Percentiles rank a stretch among this genome's conserved stretches.
These are phyloP conservation scores for Pistacia atlantica DNA, from an alignment of 345 rosid species.

Conservation along the genomic window DNA sequence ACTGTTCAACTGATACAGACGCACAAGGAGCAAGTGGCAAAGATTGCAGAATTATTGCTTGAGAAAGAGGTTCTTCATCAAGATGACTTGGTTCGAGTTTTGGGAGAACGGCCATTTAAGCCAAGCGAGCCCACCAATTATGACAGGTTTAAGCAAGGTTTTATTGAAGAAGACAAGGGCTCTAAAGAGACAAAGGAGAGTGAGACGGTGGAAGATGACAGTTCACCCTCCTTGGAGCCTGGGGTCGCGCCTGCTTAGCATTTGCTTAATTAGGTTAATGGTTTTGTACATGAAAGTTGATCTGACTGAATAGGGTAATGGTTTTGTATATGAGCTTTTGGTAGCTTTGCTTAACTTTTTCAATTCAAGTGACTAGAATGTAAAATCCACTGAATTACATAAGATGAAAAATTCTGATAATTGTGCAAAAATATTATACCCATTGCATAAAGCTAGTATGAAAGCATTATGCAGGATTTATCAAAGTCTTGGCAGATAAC, in stretches of 20 bases:
- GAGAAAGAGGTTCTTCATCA: constrained; percentile 61
- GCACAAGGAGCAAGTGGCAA: constrained; percentile 52
- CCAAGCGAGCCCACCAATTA: constrained; percentile 46
- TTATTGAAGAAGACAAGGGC: constrained; percentile 36
- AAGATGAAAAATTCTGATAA: too few species aligned
- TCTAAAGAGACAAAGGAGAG: constrained; percentile 21
- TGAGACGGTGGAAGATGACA: constrained; percentile 18
- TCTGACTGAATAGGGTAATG: too few species aligned
- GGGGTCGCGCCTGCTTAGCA: constrained; percentile 35
- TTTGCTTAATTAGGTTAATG: neutral
- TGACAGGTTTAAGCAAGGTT: constrained; percentile 50
- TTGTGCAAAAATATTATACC: too few species aligned
- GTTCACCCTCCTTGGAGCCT: constrained; percentile 35
- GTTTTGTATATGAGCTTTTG: neutral
- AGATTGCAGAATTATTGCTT: constrained; percentile 51
- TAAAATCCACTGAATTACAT: constrained; percentile 12
- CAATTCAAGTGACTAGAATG: neutral
- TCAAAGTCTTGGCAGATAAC: too few species aligned
- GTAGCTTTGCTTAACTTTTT: neutral
- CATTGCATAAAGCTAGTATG: too few species aligned
- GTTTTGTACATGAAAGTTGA: neutral
- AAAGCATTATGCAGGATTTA: too few species aligned
- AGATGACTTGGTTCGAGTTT: constrained; percentile 42
- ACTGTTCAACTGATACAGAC: constrained; percentile 48
- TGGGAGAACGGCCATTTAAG: constrained; percentile 55